Conservation (phyloP, 1,284 basidiomycete genomes). For the Grifola frondosa region DNA sequence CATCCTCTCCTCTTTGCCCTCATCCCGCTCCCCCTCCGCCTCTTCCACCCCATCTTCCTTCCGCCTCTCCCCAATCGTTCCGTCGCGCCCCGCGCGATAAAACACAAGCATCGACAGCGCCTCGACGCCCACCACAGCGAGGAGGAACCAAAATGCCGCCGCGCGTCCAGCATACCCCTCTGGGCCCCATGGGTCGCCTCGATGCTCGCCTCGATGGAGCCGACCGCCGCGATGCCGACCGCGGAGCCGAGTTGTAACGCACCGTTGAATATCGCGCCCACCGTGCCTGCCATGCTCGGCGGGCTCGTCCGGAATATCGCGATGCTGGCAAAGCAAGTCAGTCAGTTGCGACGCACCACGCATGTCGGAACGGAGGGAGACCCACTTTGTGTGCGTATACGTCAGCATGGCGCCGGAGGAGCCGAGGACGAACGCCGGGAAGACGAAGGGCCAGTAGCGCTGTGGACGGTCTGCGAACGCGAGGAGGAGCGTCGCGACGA, state of each 20-base stretch:
- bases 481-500: slow-evolving; percentile 43
- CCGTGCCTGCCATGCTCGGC: slow-evolving; percentile 47
- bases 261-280: slow-evolving; percentile 56
- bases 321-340: slow-evolving; percentile 35
- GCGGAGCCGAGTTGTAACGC: slow-evolving; percentile 55
- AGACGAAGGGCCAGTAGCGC: slow-evolving; percentile 46
- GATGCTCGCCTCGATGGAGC: slow-evolving; percentile 49
- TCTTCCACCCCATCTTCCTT: slow-evolving; percentile 5
- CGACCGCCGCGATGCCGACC: slow-evolving; percentile 44
- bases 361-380: slow-evolving; percentile 7
- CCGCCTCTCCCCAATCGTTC: slow-evolving; percentile 6
- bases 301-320: slow-evolving; percentile 51
- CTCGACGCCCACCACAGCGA: slow-evolving; percentile 39
- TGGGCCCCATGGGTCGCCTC: slow-evolving; percentile 32
- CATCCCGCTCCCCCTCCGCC: slow-evolving; percentile 11
- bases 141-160: slow-evolving; percentile 50
- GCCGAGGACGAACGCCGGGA: slow-evolving; percentile 51
- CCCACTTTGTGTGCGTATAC: slow-evolving; percentile 38
- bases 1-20: slow-evolving; percentile 9
- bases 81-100: slow-evolving; percentile 32
- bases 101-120: slow-evolving; percentile 37
- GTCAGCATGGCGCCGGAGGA: slow-evolving; percentile 38
- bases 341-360: not conserved
- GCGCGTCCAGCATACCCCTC: slow-evolving; percentile 40
- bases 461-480: slow-evolving; percentile 40